Percentiles rank a stretch among this genome's conserved stretches.
phyloP scores from a whole-genome alignment of 306 rosid species.

The Mimosa bimucronata region DNA sequence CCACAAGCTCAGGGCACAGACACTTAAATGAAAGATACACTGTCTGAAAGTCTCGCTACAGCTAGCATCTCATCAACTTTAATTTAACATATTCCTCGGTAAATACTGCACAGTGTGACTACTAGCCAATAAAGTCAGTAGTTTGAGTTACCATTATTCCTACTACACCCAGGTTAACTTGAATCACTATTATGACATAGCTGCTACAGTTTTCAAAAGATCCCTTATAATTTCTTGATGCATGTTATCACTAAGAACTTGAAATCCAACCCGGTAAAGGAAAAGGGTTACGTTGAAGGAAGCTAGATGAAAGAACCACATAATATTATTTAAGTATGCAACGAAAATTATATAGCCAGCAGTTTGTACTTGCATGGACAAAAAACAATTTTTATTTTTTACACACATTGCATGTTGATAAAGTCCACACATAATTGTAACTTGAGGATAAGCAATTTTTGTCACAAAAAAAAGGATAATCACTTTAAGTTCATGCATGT shows the following conservation, averaged over 20 bases:
- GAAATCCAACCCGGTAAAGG: neutral
- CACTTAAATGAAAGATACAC: neutral
- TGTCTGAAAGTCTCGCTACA: slow-evolving; percentile 1
- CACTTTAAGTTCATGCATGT: slow-evolving; percentile 6
- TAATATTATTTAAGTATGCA: neutral
- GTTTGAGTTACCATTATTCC: neutral
- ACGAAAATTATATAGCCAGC: neutral
- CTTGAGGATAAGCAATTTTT: neutral
- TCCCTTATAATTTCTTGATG: neutral
- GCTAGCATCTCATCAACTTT: slow-evolving; percentile 23
- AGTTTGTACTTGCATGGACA: neutral
- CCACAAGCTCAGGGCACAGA: neutral
- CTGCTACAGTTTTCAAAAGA: neutral
- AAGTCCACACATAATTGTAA: neutral
- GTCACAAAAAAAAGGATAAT: no score
- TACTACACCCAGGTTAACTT: neutral
- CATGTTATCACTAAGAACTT: neutral
- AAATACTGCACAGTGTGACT: neutral
- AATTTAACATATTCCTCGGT: neutral
- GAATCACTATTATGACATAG: neutral
- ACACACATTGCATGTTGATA: neutral
- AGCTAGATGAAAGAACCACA: neutral
- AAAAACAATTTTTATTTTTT: neutral
- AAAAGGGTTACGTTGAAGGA: neutral
- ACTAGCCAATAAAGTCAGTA: neutral